Conservation (phyloP, 352 stramenopile genomes). For the Globisporangium sylvaticum region DNA sequence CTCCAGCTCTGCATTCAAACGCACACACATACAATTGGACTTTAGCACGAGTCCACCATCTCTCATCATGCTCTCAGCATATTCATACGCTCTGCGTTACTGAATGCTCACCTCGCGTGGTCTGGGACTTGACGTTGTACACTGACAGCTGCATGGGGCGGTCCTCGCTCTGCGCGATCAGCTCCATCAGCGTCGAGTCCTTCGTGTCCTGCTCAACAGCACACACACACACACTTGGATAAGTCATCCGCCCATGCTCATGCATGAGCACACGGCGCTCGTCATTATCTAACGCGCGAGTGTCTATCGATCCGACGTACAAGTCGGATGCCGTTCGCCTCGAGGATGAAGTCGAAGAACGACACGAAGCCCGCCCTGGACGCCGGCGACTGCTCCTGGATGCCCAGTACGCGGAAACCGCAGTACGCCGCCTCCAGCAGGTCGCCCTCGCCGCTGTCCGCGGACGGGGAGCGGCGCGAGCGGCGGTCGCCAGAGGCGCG, state of each 20-base stretch:
- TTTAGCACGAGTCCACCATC: neutral
- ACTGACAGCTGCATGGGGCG: constrained; percentile 62
- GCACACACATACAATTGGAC: neutral
- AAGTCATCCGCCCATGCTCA: too few species aligned
- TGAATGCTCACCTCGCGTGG: constrained; percentile 47
- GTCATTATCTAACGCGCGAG: neutral
- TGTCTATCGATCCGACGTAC: constrained; percentile 20
- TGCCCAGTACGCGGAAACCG: constrained; percentile 95
- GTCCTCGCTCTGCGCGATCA: constrained; percentile 87
- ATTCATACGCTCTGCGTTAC: too few species aligned
- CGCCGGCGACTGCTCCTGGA: constrained; percentile 94
- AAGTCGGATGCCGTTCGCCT: constrained; percentile 88
- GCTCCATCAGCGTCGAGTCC: constrained; percentile 89
- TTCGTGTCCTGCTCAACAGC: constrained; percentile 51
- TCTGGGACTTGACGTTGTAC: constrained; percentile 82
- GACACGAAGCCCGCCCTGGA: constrained; percentile 90
- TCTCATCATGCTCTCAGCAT: too few species aligned
- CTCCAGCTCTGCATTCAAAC: constrained; percentile 39
- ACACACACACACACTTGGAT: neutral
- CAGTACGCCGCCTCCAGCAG: constrained; percentile 57
- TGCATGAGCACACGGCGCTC: too few species aligned
- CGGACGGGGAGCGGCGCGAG: constrained; percentile 6
- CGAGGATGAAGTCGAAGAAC: constrained; percentile 98
- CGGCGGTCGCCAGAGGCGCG: constrained; percentile 11
- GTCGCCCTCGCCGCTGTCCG: constrained; percentile 17